Evolutionary conservation across 2,329 filamentous ascomycete species (phyloP).

Genomic region (Cercospora nicotianae): DNA sequence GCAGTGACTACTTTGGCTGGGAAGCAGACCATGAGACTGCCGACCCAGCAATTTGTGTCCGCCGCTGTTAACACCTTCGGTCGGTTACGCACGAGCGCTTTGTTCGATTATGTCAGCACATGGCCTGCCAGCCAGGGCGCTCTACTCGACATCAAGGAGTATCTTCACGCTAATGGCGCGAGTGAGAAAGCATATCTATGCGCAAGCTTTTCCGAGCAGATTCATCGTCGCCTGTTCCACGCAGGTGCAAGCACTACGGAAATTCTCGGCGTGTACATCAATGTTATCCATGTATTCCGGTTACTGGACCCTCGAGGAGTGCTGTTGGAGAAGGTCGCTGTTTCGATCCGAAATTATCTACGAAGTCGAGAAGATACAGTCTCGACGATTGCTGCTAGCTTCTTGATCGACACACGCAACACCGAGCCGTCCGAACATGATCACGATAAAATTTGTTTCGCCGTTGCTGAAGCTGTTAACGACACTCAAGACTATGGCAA

Average conservation of each 20-base stretch:
- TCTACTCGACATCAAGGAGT: slow-evolving; percentile 67
- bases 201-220: slow-evolving; percentile 64
- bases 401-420: slow-evolving; percentile 60
- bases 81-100: slow-evolving; percentile 65
- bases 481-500: slow-evolving; percentile 56
- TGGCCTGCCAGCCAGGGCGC: slow-evolving; percentile 73
- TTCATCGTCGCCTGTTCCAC: slow-evolving; percentile 69
- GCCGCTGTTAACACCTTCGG: slow-evolving; percentile 69
- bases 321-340: slow-evolving; percentile 70
- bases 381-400: slow-evolving; percentile 71
- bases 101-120: slow-evolving; percentile 75
- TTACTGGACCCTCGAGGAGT: slow-evolving; percentile 75
- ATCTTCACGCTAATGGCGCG: slow-evolving; percentile 67
- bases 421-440: slow-evolving; percentile 23
- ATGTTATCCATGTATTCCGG: slow-evolving; percentile 75
- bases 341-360: slow-evolving; percentile 71
- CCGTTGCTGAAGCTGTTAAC: slow-evolving; percentile 66
- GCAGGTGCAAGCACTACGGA: slow-evolving; percentile 74
- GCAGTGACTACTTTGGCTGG: slow-evolving; percentile 38
- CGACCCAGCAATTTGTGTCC: slow-evolving; percentile 64
- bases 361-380: slow-evolving; percentile 76
- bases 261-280: slow-evolving; percentile 75
- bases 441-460: slow-evolving; percentile 57
- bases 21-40: slow-evolving; percentile 23
- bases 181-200: slow-evolving; percentile 70